Evolutionary conservation across 108 stramenopile genomes (phyloP).

Genomic region (Discostella pseudostelligera): DNA sequence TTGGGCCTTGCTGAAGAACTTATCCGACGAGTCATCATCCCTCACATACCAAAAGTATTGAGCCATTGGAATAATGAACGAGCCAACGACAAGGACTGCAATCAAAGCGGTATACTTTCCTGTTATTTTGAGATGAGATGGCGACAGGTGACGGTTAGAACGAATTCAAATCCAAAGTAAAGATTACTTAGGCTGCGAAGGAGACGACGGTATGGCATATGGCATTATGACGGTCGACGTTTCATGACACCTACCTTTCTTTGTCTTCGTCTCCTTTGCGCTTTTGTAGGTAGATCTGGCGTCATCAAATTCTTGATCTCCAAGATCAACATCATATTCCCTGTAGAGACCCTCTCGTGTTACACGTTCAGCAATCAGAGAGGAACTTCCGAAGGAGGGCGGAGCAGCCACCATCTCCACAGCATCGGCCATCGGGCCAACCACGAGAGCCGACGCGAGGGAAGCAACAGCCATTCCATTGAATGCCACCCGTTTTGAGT

Average conservation of each 20-base stretch:
- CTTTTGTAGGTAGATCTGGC: constrained; percentile 85
- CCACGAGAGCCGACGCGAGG: constrained; percentile 34
- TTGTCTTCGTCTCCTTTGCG: constrained; percentile 84
- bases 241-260: constrained; percentile 76
- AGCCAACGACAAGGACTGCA: constrained; percentile 90
- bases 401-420: constrained; percentile 44
- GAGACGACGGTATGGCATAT: too few relatives aligned
- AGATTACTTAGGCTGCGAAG: too few relatives aligned
- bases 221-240: too few relatives aligned
- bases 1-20: constrained; percentile 65
- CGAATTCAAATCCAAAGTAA: too few relatives aligned
- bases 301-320: constrained; percentile 69
- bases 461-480: constrained; percentile 37
- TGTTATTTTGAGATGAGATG: constrained; percentile 25
- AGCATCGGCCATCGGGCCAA: constrained; percentile 58
- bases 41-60: constrained; percentile 97
- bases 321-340: constrained; percentile 79
- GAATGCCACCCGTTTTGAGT: constrained; percentile 25
- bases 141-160: too few relatives aligned
- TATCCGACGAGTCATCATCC: constrained; percentile 84
- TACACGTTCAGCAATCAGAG: constrained; percentile 68
- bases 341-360: constrained; percentile 78
- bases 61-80: constrained; percentile 96
- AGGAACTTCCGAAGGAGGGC: constrained; percentile 56
- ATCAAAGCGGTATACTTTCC: constrained; percentile 94